Base-by-base conservation (phyloP, 495 filamentous ascomycete genomes). In the Neurospora cerealis region DNA sequence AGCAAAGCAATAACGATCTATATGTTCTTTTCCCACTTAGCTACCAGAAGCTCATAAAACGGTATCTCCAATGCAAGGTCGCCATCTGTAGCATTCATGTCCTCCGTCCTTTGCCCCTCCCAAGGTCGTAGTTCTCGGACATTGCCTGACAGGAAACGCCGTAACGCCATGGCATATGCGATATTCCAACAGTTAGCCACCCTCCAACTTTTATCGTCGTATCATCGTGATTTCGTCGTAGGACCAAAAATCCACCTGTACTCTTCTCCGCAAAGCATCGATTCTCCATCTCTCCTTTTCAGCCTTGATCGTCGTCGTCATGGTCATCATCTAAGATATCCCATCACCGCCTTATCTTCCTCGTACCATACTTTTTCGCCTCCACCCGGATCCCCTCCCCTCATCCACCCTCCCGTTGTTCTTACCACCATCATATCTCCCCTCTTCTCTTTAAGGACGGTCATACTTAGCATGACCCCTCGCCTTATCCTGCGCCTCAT, bases 401-500 rank as follows among this genome's bases (percentile, higher is more conserved):
- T 66, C 24, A 11, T 17, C 54, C 54, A 34, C 10, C 38, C 21
- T 32, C 19, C 32, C 42, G n/a, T 41, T 6, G 5, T 36, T 6
- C 11, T 19, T 21, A 7, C n/a, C 6, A 74, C 9, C 42, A 71
- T 21, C 36, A 38, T 24, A 70, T 62, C 71, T 70, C 36, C 21
- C 54, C 41, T 32, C 5, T 10, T 4, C 46, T 11, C 21, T 13
- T 28, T 54, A 54, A 54, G 24, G 10, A 4, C 21, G 48, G 3
- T 66, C 54, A 66, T 66, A 66, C 46, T 37, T 38, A 19, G 36
- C 70, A 66, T 36, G 28, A n/a, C 70, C 34, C 48, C 48, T 73
- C 37, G 34, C 37, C 71, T 46, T 73, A 44, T 76, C 80, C 82
- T 84, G 78, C 21, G 80, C 83, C 69, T 80, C 81, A 69, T 85